Base-by-base conservation (phyloP, 1,139 yeast species). In the Suhomyces kunorum region DNA sequence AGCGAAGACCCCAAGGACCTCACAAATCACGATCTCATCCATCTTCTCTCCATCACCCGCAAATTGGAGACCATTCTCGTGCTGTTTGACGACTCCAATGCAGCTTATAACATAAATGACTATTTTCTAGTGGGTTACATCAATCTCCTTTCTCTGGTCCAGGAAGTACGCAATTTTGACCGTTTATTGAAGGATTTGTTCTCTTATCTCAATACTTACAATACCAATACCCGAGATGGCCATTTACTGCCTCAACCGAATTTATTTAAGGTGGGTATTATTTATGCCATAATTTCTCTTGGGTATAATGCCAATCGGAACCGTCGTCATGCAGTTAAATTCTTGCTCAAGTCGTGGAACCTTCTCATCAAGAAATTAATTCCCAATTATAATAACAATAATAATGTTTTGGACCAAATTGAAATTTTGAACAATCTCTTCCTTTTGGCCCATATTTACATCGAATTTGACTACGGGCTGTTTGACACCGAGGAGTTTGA, bases 281-380 rank as follows among this genome's bases (percentile, higher is more conserved):
- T 49, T 8, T 51, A 51, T 25, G 44, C 53, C n/a, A 42, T 51
- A 12, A 38, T 49, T 9, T 44, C 54, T 4, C 31, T 51, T 32
- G 55, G 55, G 2, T 51, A 44, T 31, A 45, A 45, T 19, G 31
- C 44, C 33, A 47, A 47, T 32, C 39, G 37, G 11, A 45, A 47
- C 29, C 42, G 46, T 30, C 32, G 41, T 11, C 66, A 64, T 36
- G 61, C 69, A 5, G 55, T 66, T 6, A 34, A 40, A 34, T 63
- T 59, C 45, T 69, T 71, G 47, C 68, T 62, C 42, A 72, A 63
- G 43, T 57, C 71, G 28, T 74, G 80, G 79, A 63, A 64, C 36
- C 57, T 74, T 14, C 58, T 75, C 27, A 71, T 73, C 30, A 63
- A 68, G 33, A 67, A 68, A 34, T 55, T 68, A 33, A 70, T 74